Percentiles rank a stretch among this genome's conserved stretches.
Evolutionary conservation across 192 early-diverging fungal genomes (phyloP).

Genomic region (Phycomyces blakesleeanus): DNA sequence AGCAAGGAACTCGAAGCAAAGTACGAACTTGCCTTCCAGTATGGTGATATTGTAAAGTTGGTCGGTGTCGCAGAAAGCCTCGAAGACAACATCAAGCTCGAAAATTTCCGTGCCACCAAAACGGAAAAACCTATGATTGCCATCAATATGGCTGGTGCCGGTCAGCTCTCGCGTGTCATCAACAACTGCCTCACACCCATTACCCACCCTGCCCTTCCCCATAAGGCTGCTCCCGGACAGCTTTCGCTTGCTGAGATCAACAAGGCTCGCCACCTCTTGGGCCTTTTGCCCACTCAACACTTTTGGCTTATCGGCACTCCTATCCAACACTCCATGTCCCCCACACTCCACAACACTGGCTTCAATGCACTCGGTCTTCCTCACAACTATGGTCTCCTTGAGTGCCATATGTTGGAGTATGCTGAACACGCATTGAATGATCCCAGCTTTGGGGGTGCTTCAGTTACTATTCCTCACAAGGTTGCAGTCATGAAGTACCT

Average conservation of each 20-base stretch:
- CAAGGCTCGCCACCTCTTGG: slow-evolving; percentile 62
- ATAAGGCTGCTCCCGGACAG: slow-evolving; percentile 91
- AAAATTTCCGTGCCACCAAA: slow-evolving; percentile 58
- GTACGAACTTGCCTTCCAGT: slow-evolving; percentile 52
- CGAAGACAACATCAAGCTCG: slow-evolving; percentile 81
- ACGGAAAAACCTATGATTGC: slow-evolving; percentile 79
- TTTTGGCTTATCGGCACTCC: slow-evolving; percentile 91
- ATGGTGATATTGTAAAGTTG: slow-evolving; percentile 89
- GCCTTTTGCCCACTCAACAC: slow-evolving; percentile 59
- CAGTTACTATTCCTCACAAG: slow-evolving; percentile 96
- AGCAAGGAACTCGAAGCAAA: slow-evolving; percentile 46
- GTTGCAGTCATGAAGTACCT: slow-evolving; percentile 76
- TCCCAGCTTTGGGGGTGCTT: slow-evolving; percentile 84
- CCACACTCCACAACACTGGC: slow-evolving; percentile 88
- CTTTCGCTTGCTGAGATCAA: slow-evolving; percentile 79
- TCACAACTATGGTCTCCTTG: slow-evolving; percentile 70
- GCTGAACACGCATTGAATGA: slow-evolving; percentile 50
- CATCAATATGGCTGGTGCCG: slow-evolving; percentile 87
- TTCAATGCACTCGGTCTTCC: slow-evolving; percentile 85
- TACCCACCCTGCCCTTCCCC: slow-evolving; percentile 78
- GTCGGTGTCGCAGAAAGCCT: slow-evolving; percentile 74
- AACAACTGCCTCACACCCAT: slow-evolving; percentile 93
- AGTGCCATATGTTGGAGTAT: slow-evolving; percentile 60
- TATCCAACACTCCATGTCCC: slow-evolving; percentile 87
- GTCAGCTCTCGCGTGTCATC: slow-evolving; percentile 87